Conservation (phyloP, 225 moss, liverwort and hornwort genomes). For the Marchantia polymorpha region DNA sequence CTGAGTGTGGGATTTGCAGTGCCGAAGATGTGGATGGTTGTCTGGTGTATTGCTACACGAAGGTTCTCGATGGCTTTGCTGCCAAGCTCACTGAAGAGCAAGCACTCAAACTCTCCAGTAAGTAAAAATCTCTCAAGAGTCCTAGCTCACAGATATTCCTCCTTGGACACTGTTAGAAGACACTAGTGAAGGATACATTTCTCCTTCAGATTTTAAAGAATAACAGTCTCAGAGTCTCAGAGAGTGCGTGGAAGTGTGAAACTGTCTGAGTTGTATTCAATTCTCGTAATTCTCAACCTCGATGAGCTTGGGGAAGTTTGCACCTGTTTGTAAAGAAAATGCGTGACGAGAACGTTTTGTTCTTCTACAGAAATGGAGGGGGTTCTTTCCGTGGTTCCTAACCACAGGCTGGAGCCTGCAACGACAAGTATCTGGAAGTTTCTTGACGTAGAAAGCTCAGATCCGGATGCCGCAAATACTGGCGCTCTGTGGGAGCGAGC, state of each 20-base stretch:
- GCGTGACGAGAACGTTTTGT: neutral
- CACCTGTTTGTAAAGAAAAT: too few species aligned
- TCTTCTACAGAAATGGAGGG: constrained; percentile 15
- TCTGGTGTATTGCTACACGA: neutral
- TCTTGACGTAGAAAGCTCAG: constrained; percentile 14
- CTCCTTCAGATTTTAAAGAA: too few species aligned
- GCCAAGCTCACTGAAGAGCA: constrained; percentile 1
- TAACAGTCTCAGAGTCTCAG: too few species aligned
- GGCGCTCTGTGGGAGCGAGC: constrained; percentile 5
- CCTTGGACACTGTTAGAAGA: neutral
- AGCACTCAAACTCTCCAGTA: neutral
- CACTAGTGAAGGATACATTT: too few species aligned
- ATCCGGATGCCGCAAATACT: neutral
- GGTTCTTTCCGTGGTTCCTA: constrained; percentile 16
- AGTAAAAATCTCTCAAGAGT: neutral
- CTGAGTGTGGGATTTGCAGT: constrained; percentile 2
- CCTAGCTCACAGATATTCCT: neutral
- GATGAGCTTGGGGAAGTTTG: too few species aligned
- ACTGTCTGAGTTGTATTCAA: too few species aligned
- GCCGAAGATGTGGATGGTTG: neutral
- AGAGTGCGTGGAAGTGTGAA: too few species aligned
- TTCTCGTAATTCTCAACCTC: too few species aligned
- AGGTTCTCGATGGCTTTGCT: constrained; percentile 9
- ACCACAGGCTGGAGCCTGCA: neutral
- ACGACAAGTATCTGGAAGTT: constrained; percentile 22